Conservation (phyloP, 2,329 filamentous ascomycete genomes). For the Amesomyces nigricolor region DNA sequence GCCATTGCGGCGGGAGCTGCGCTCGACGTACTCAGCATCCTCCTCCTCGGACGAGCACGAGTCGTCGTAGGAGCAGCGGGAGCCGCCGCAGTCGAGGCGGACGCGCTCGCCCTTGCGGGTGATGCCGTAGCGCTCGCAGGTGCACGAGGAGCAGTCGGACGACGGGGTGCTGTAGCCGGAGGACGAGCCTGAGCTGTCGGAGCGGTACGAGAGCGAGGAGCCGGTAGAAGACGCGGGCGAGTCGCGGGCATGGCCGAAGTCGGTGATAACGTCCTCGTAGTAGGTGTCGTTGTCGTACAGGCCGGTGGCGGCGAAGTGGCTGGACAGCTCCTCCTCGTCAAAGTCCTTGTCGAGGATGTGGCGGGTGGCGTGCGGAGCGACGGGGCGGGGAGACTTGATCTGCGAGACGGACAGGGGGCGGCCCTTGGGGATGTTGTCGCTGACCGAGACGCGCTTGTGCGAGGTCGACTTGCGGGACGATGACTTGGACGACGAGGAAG, state of each 20-base stretch:
- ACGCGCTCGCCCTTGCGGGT: slow-evolving; percentile 87
- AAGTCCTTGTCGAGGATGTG: slow-evolving; percentile 81
- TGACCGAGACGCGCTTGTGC: slow-evolving; percentile 41
- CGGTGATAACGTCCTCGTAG: slow-evolving; percentile 49
- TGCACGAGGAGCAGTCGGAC: slow-evolving; percentile 75
- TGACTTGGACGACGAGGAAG: slow-evolving; percentile 41
- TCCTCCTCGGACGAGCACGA: slow-evolving; percentile 57
- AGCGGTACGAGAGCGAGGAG: slow-evolving; percentile 66
- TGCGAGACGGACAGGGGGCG: slow-evolving; percentile 81
- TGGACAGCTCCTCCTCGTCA: slow-evolving; percentile 70
- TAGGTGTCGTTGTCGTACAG: slow-evolving; percentile 46
- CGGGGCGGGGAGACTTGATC: slow-evolving; percentile 86
- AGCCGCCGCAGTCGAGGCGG: slow-evolving; percentile 91
- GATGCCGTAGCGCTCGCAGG: slow-evolving; percentile 94
- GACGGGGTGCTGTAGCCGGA: slow-evolving; percentile 74
- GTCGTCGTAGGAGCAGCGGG: slow-evolving; percentile 76
- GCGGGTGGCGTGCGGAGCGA: slow-evolving; percentile 80
- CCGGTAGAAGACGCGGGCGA: slow-evolving; percentile 60
- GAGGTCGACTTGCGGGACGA: slow-evolving; percentile 41
- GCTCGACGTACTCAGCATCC: slow-evolving; percentile 52
- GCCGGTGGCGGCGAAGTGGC: slow-evolving; percentile 61
- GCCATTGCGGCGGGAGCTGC: slow-evolving; percentile 57
- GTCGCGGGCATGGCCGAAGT: slow-evolving; percentile 44
- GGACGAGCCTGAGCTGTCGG: slow-evolving; percentile 67
- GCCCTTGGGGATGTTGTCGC: slow-evolving; percentile 74